A percentile compares a stretch with the other conserved stretches of the same genome.
These are phyloP conservation scores for Miscanthus lutarioriparius DNA, from an alignment of 176 grass and related monocot genomes.

Conservation along the genomic window DNA sequence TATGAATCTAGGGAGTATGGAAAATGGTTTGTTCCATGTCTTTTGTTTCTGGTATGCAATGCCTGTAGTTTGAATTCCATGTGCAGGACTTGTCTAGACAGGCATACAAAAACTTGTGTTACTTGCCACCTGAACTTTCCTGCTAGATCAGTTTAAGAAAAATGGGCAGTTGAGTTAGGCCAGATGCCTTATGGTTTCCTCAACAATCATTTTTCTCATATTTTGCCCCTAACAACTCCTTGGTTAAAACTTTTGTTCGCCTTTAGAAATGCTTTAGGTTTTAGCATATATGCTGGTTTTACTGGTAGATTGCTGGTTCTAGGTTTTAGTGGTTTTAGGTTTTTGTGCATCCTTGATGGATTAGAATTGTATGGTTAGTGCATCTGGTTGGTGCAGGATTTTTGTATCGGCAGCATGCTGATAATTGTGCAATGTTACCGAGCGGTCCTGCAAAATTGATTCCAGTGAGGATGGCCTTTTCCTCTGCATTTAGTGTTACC, in stretches of 20 bases:
- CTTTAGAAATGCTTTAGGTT: not conserved
- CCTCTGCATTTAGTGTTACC: not conserved
- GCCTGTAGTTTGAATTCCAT: not conserved
- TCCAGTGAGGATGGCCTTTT: not conserved
- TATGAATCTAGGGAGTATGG: not conserved
- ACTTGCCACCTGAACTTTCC: constrained; percentile 12
- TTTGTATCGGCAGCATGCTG: constrained; percentile 41
- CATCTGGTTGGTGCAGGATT: constrained; percentile 9
- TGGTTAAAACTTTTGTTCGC: not conserved
- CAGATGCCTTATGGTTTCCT: constrained; percentile 4
- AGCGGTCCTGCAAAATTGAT: constrained; percentile 36
- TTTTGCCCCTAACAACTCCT: not conserved
- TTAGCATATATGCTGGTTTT: not conserved
- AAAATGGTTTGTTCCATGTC: not conserved
- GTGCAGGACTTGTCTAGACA: constrained; percentile 34
- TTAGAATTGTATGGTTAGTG: not conserved
- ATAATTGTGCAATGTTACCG: constrained; percentile 26
- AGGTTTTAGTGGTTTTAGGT: not conserved
- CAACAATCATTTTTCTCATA: constrained; percentile 59
- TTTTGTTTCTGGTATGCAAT: not conserved
- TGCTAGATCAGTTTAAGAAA: constrained; percentile 36
- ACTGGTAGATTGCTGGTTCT: not conserved
- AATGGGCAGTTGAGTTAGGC: constrained; percentile 47
- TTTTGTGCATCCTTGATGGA: not conserved
- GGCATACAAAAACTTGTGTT: not conserved